Percentiles rank a stretch among this genome's conserved stretches.
These are phyloP conservation scores for Amoebophrya sp. DNA, from an alignment of 169 alveolate species.

Conservation along the genomic window DNA sequence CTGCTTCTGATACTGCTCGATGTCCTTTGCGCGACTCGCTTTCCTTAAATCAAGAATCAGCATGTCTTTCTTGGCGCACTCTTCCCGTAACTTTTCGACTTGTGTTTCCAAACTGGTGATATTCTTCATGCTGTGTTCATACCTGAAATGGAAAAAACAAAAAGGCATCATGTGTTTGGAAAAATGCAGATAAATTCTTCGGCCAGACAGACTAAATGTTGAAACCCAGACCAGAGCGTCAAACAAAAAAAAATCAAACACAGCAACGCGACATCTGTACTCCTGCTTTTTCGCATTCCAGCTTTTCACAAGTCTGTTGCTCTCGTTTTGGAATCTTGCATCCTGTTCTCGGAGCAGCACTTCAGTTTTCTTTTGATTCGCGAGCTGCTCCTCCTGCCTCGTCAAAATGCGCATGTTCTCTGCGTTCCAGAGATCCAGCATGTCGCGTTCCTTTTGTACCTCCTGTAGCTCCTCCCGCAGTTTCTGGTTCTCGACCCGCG, in stretches of 20 bases:
- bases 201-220: no score
- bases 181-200: no score
- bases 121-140: no score
- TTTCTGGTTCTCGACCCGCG: slow-evolving; percentile 13
- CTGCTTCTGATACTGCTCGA: background rate
- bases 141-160: no score
- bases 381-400: background rate
- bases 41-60: background rate
- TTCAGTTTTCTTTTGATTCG: background rate
- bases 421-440: background rate
- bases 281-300: background rate
- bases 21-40: background rate
- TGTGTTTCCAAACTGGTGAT: background rate
- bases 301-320: slow-evolving; percentile 16
- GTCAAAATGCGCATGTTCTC: background rate
- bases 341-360: background rate
- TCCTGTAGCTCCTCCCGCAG: background rate
- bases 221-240: no score
- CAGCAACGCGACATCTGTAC: background rate
- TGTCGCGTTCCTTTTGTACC: background rate
- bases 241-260: no score
- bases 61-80: background rate
- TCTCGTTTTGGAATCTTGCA: background rate
- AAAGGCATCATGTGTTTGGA: no score
- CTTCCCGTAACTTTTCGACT: background rate